A percentile compares a stretch with the other conserved stretches of the same genome.
Evolutionary conservation across 169 alveolate genomes (phyloP).

Genomic region (Plasmodium vivax): DNA sequence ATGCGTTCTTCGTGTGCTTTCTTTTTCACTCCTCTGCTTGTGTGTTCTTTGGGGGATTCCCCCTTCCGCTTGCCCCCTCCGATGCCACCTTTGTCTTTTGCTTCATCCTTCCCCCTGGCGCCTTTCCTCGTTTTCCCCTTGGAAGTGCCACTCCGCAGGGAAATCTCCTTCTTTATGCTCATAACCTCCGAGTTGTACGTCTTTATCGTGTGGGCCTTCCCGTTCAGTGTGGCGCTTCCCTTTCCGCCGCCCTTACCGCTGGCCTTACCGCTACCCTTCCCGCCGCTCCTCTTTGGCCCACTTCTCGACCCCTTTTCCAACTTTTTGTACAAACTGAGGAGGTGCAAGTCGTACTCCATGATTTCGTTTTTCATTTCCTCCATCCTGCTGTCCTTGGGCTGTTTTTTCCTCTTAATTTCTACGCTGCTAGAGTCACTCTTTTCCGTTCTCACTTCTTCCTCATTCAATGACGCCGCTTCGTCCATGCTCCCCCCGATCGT

Average conservation of each 20-base stretch:
- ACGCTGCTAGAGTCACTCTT: background rate
- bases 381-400: constrained; percentile 4
- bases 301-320: constrained; percentile 32
- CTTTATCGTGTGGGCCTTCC: constrained; percentile 3
- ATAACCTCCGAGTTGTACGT: constrained; percentile 38
- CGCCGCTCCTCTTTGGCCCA: constrained; percentile 1
- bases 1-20: constrained; percentile 7
- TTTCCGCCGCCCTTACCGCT: background rate
- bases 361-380: constrained; percentile 49
- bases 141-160: constrained; percentile 9
- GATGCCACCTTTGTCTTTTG: background rate
- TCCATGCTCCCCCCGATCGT: background rate
- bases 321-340: constrained; percentile 47
- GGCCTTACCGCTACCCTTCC: background rate
- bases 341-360: constrained; percentile 34
- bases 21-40: background rate
- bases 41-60: background rate
- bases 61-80: background rate
- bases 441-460: background rate
- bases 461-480: too few relatives aligned
- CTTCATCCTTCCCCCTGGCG: background rate
- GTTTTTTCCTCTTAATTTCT: constrained; percentile 4
- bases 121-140: constrained; percentile 6
- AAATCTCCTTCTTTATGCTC: constrained; percentile 23
- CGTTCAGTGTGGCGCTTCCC: background rate